Percentiles rank a stretch among this genome's conserved stretches.
Conservation (phyloP, 2,329 filamentous ascomycete genomes). For the Fusarium paranaense region DNA sequence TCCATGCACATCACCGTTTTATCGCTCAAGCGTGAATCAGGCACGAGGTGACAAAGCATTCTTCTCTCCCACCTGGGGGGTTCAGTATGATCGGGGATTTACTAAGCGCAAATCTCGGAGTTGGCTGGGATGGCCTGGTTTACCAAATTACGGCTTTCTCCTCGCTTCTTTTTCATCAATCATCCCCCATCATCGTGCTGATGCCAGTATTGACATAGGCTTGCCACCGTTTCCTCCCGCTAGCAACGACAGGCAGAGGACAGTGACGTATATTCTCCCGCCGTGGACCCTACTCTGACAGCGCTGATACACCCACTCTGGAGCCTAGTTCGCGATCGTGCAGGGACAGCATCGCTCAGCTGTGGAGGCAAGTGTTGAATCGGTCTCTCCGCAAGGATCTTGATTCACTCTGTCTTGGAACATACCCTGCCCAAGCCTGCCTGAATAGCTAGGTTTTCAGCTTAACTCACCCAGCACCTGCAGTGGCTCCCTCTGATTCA, state of each 20-base stretch:
- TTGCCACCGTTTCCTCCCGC: constrained; percentile 5
- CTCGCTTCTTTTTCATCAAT: neutral
- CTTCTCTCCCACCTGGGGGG: neutral
- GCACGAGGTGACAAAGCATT: neutral
- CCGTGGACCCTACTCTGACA: neutral
- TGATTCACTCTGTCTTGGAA: neutral
- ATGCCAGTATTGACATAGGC: constrained; percentile 1
- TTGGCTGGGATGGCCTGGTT: neutral
- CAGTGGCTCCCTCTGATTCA: constrained; percentile 1
- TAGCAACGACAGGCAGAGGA: neutral
- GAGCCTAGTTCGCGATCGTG: neutral
- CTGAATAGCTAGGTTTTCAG: neutral
- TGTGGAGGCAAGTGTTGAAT: constrained; percentile 5
- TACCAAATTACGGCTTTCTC: neutral
- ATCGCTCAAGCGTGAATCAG: constrained; percentile 22
- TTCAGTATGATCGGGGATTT: constrained; percentile 1
- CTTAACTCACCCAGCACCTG: neutral
- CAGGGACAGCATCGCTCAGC: neutral
- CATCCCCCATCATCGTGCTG: neutral
- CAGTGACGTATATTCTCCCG: neutral
- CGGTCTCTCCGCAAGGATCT: neutral
- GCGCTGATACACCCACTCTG: neutral
- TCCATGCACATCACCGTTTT: constrained; percentile 28
- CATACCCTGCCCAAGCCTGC: neutral
- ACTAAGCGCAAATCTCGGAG: neutral